Evolutionary conservation across 1,139 yeast genomes (phyloP).

Genomic region (Yamadazyma pseudoaaseri): DNA sequence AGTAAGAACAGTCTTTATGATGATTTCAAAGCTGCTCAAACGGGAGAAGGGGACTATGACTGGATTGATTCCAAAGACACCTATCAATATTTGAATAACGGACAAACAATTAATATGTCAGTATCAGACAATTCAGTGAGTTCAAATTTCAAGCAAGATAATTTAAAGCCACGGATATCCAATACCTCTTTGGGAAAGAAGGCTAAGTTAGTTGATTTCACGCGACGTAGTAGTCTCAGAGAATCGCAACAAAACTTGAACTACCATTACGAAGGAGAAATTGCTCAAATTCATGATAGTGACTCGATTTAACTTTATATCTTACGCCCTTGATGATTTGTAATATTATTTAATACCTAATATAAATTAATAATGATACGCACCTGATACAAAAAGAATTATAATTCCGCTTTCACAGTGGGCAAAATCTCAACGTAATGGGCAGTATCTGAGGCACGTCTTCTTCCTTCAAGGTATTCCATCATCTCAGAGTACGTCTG

Average conservation of each 20-base stretch:
- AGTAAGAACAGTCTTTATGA: slow-evolving; percentile 19
- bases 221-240: slow-evolving; percentile 46
- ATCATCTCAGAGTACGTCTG: slow-evolving; percentile 90
- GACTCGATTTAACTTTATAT: slow-evolving; percentile 13
- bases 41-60: slow-evolving; percentile 25
- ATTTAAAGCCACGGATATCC: slow-evolving; percentile 15
- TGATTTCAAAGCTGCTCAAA: slow-evolving; percentile 30
- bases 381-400: neutral
- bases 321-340: slow-evolving; percentile 7
- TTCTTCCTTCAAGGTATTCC: slow-evolving; percentile 84
- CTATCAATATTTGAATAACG: slow-evolving; percentile 15
- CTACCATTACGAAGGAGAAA: slow-evolving; percentile 28
- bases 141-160: slow-evolving; percentile 4
- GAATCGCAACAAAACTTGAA: slow-evolving; percentile 31
- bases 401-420: slow-evolving; percentile 10
- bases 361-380: slow-evolving; percentile 3
- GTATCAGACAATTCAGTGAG: slow-evolving; percentile 12
- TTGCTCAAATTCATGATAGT: slow-evolving; percentile 36
- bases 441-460: slow-evolving; percentile 85
- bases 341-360: slow-evolving; percentile 8
- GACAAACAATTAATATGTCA: slow-evolving; percentile 13
- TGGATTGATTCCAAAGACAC: slow-evolving; percentile 22
- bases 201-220: slow-evolving; percentile 54
- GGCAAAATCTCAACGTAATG: slow-evolving; percentile 54
- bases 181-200: slow-evolving; percentile 20